Evolutionary conservation across 371 early-diverging fungal species (phyloP).

Genomic region (Apophysomyces sp.): DNA sequence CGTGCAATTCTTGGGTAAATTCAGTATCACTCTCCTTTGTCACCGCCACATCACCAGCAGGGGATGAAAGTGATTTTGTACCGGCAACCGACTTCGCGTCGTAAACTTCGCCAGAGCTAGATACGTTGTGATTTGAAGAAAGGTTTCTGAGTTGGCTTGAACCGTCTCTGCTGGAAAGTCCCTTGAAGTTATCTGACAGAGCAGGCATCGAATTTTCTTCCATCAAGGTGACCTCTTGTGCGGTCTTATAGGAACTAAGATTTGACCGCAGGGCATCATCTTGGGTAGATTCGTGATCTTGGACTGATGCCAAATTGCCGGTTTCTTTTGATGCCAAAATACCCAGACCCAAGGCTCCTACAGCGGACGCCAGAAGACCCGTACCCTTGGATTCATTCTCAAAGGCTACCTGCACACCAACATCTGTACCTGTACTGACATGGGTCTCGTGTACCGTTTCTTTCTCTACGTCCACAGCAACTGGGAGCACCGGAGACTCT

Average conservation of each 20-base stretch:
- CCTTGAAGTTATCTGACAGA: neutral
- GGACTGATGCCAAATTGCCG: neutral
- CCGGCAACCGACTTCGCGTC: too few relatives aligned
- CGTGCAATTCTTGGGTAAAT: too few relatives aligned
- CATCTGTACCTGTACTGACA: neutral
- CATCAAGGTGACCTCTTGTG: neutral
- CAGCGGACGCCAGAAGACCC: slow-evolving; percentile 7
- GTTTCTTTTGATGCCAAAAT: slow-evolving; percentile 5
- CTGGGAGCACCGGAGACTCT: neutral
- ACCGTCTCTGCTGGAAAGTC: neutral
- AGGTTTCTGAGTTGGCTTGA: neutral
- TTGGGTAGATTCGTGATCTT: neutral
- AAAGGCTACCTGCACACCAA: neutral
- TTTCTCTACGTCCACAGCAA: neutral
- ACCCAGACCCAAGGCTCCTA: slow-evolving; percentile 12
- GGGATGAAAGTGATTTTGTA: too few relatives aligned
- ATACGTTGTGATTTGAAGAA: neutral
- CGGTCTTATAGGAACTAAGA: neutral
- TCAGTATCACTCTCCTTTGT: too few relatives aligned
- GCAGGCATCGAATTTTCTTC: neutral
- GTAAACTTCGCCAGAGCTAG: too few relatives aligned
- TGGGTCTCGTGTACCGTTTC: neutral
- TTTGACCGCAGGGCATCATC: neutral
- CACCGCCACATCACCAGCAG: too few relatives aligned
- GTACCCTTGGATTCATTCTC: neutral